Evolutionary conservation across 805 yeast genomes (phyloP).

Genomic region (Myxozyma sirexii): DNA sequence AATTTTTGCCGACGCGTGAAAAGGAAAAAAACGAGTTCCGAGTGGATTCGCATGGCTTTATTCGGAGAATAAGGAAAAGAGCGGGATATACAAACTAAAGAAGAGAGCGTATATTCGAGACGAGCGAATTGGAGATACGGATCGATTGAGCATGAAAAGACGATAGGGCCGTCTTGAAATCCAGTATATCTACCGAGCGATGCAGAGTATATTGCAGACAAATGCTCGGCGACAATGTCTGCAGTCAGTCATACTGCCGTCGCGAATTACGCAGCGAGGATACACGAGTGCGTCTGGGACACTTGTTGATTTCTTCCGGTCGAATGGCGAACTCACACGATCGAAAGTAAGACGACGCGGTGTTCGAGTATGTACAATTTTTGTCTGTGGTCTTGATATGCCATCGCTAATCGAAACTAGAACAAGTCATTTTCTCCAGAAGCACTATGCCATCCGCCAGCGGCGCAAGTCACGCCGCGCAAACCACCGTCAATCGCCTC

Average conservation of each 20-base stretch:
- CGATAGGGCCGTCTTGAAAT: too few relatives aligned
- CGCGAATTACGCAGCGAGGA: not conserved
- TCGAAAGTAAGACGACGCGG: not conserved
- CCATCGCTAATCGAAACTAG: not conserved
- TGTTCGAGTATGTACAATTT: not conserved
- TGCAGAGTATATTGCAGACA: not conserved
- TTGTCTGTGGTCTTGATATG: too few relatives aligned
- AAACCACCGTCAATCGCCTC: slow-evolving; percentile 5
- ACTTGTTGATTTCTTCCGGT: slow-evolving; percentile 11
- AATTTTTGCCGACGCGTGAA: not conserved
- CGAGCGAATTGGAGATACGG: too few relatives aligned
- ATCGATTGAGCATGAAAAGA: too few relatives aligned
- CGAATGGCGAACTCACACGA: slow-evolving; percentile 12
- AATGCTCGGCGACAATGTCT: not conserved
- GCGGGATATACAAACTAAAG: too few relatives aligned
- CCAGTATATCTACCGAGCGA: too few relatives aligned
- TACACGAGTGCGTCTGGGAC: not conserved
- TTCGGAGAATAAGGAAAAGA: too few relatives aligned
- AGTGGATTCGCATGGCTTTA: not conserved
- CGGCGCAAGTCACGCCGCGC: slow-evolving; percentile 6
- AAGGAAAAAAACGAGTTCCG: not conserved
- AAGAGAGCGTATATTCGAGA: not conserved
- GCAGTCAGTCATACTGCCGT: not conserved
- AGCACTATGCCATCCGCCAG: slow-evolving; percentile 16
- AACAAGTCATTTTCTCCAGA: not conserved